Percentiles rank a stretch among this genome's conserved stretches.
phyloP scores from a whole-genome alignment of 257 asterid species.

The Gardenia jasminoides region DNA sequence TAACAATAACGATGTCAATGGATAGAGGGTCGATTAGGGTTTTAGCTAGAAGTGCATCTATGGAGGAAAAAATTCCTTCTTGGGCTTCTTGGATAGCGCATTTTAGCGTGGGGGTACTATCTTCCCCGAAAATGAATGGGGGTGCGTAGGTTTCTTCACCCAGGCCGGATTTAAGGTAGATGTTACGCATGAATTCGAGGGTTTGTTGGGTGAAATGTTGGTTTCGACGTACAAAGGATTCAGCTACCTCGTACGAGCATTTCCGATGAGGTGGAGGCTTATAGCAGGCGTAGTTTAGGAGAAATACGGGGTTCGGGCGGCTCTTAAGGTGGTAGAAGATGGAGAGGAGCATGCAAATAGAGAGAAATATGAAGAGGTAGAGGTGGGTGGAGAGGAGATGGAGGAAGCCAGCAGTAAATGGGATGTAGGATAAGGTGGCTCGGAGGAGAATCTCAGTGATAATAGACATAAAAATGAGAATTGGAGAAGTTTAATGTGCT shows the following conservation, averaged over 20 bases:
- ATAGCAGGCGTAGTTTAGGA: slow-evolving; percentile 60
- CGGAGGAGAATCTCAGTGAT: slow-evolving; percentile 35
- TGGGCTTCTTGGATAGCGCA: slow-evolving; percentile 56
- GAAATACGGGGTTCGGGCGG: slow-evolving; percentile 39
- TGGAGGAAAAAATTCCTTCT: slow-evolving; percentile 57
- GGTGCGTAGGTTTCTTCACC: slow-evolving; percentile 73
- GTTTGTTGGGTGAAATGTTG: slow-evolving; percentile 25
- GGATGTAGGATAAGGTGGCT: slow-evolving; percentile 28
- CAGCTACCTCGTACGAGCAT: slow-evolving; percentile 41
- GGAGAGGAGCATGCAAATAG: slow-evolving; percentile 19
- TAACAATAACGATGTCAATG: slow-evolving; percentile 53
- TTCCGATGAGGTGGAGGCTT: slow-evolving; percentile 57
- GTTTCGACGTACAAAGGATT: slow-evolving; percentile 38
- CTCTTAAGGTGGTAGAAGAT: slow-evolving; percentile 23
- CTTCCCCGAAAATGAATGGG: slow-evolving; percentile 47
- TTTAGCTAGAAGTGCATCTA: slow-evolving; percentile 46
- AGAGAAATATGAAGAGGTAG: slow-evolving; percentile 25
- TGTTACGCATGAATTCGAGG: slow-evolving; percentile 49
- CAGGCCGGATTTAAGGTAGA: slow-evolving; percentile 52
- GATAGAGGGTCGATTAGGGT: slow-evolving; percentile 31
- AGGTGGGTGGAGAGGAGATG: slow-evolving; percentile 27
- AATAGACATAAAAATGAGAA: slow-evolving; percentile 40
- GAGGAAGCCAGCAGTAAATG: slow-evolving; percentile 25
- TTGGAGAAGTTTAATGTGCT: slow-evolving; percentile 25
- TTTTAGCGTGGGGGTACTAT: slow-evolving; percentile 29